A percentile compares a stretch with the other conserved stretches of the same genome.
Conservation (phyloP, 148 eudicot genomes). For the Arctostaphylos glauca region DNA sequence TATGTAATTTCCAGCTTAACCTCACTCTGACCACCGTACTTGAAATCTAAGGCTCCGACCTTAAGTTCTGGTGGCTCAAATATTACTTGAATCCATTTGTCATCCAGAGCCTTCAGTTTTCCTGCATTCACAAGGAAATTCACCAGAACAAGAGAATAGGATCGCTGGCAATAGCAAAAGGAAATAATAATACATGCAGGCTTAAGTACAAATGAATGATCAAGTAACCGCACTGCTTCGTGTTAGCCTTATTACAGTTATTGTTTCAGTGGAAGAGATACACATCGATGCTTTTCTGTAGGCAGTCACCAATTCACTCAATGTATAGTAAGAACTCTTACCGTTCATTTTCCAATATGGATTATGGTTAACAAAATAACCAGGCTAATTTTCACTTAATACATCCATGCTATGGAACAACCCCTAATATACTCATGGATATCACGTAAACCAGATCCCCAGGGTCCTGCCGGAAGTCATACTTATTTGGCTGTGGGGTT, state of each 20-base stretch:
- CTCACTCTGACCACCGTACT: conserved; percentile 86
- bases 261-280: neutral
- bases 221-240: neutral
- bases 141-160: neutral
- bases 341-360: neutral
- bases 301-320: neutral
- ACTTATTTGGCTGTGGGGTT: neutral
- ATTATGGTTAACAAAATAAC: neutral
- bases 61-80: conserved; percentile 86
- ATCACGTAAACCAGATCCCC: neutral
- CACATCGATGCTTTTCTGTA: neutral
- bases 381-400: neutral
- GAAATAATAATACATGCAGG: neutral
- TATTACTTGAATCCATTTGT: conserved; percentile 84
- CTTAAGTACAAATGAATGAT: neutral
- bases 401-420: neutral
- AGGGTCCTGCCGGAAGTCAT: neutral
- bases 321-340: neutral
- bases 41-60: conserved; percentile 66
- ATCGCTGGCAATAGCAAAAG: neutral
- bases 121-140: conserved; percentile 38
- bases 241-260: neutral
- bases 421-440: neutral
- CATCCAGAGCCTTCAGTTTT: conserved; percentile 76
- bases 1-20: conserved; percentile 90